A percentile compares a stretch with the other conserved stretches of the same genome.
Evolutionary conservation across 306 rosid genomes (phyloP).

Genomic region (Begonia masoniana): DNA sequence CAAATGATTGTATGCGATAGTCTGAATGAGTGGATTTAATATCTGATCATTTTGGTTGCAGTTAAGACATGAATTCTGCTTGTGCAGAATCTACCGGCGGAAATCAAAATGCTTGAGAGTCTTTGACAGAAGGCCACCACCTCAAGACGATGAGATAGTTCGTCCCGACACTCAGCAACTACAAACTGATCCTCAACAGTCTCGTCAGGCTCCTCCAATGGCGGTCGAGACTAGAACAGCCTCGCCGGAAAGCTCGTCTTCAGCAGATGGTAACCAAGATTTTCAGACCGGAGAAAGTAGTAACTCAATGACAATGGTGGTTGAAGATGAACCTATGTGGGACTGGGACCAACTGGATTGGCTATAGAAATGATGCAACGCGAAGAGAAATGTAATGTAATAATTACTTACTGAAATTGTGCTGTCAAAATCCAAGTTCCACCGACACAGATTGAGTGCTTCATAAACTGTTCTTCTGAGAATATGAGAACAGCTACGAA

Average conservation of each 20-base stretch:
- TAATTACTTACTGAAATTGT: too few species aligned
- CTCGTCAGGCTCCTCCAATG: not conserved
- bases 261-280: conserved; percentile 21
- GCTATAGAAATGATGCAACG: conserved; percentile 11
- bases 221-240: conserved; percentile 12
- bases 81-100: conserved; percentile 65
- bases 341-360: conserved; percentile 42
- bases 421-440: too few species aligned
- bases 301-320: conserved; percentile 8
- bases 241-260: conserved; percentile 45
- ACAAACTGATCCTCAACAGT: not conserved
- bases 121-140: conserved; percentile 59
- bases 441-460: too few species aligned
- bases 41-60: conserved; percentile 18
- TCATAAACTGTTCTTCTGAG: too few species aligned
- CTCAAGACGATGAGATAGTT: conserved; percentile 1
- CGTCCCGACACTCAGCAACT: too few species aligned
- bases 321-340: conserved; percentile 29
- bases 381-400: not conserved
- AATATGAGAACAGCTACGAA: too few species aligned
- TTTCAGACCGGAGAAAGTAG: conserved; percentile 15
- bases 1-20: too few species aligned
- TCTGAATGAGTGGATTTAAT: not conserved
- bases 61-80: conserved; percentile 64
- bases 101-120: conserved; percentile 66